Conservation (phyloP, 345 rosid species). For the Diplotaxis tenuifolia region DNA sequence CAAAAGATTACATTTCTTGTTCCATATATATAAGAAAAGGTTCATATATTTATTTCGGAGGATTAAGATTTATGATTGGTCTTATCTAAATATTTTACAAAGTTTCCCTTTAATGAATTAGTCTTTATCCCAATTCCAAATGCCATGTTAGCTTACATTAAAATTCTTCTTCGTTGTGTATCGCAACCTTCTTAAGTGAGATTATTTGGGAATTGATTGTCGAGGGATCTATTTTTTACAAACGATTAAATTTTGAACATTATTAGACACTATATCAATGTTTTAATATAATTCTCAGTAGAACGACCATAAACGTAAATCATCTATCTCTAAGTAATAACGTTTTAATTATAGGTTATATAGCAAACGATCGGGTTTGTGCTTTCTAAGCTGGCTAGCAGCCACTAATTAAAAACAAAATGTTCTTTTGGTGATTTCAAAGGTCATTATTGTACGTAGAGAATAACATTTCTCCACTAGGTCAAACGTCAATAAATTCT, state of each 20-base stretch:
- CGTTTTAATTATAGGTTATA: neutral
- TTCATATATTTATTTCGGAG: neutral
- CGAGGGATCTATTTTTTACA: neutral
- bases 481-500: conserved; percentile 15
- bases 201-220: neutral
- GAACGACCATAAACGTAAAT: neutral
- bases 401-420: neutral
- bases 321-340: neutral
- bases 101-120: neutral
- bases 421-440: conserved; percentile 22
- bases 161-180: neutral
- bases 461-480: conserved; percentile 24
- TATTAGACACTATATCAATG: neutral
- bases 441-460: conserved; percentile 19
- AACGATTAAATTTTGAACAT: neutral
- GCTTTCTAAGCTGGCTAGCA: conserved; percentile 17
- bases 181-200: neutral
- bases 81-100: conserved; percentile 26
- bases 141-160: conserved; percentile 13
- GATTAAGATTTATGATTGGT: conserved; percentile 7
- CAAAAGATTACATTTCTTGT: neutral
- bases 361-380: neutral
- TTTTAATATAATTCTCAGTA: neutral
- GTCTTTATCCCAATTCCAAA: conserved; percentile 19
- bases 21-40: neutral